Evolutionary conservation across 2,329 filamentous ascomycete genomes (phyloP), one percentile per base, ranked within the genome.

Genomic region (Thermothelomyces thermophilus): DNA sequence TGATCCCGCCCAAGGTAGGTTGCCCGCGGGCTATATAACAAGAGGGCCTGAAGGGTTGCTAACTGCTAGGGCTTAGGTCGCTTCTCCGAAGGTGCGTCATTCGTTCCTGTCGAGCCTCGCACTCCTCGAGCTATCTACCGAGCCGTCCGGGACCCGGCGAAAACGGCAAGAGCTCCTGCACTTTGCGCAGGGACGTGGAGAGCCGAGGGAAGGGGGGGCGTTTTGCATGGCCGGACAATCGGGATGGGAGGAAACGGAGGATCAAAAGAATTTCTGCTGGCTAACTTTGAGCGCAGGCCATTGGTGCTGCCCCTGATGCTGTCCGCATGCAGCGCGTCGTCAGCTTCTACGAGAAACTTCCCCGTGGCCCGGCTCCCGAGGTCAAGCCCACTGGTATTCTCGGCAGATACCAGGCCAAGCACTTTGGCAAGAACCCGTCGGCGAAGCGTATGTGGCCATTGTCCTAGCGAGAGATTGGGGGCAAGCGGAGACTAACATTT

Each of bases 331-430:
- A 95, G 72, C 87, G 90, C 66, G 90, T 98, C 63, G 91, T 97
- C 72, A 88, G 81, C 76, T 97, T 98, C 82, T 98, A 98, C 82
- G 89, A 94, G 78, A 94, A 91, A 74, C 89, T 98, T 53, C 93
- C 94, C 68, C 89, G 90, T 67, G 94, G 93, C 63, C 73, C 87
- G 62, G 90, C 90, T 65, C 90, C 93, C 64, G 83, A 89, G 71
- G 71, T 82, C 62, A 83, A 95, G 80, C 73, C 86, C 60, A 87
- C 82, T 66, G 91, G 93, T 63, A 75, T 95, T 55, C 73, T 95
- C 65, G 87, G 84, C 66, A 82, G 88, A 72, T 98, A 98, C 80
- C 87, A 93, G 72, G 81, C 80, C 62, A 82, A 81, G 71, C 90
- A 98, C 82, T 95, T 98, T 69, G 90, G 90, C 75, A 91, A 95